These are phyloP conservation scores for Fraxinus anomala DNA, from an alignment of 257 asterid species.

Conservation along the genomic window DNA sequence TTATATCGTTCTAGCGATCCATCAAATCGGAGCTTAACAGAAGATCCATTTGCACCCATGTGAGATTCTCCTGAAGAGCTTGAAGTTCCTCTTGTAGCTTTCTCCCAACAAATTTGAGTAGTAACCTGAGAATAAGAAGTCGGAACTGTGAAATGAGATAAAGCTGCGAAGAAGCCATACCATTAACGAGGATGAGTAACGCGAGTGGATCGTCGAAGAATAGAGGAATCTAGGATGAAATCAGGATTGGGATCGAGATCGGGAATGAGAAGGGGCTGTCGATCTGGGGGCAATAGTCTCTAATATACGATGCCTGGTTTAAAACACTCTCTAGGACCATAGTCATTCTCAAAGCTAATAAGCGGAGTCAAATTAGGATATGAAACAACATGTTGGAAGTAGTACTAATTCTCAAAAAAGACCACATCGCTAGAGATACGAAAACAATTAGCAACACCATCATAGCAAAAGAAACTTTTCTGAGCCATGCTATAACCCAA, in stretches of 20 bases:
- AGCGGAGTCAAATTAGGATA: not conserved
- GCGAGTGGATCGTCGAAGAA: too few relatives aligned
- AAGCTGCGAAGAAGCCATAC: not conserved
- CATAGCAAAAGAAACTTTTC: too few relatives aligned
- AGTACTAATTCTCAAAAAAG: not conserved
- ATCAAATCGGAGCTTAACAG: not conserved
- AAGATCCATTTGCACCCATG: conserved; percentile 8
- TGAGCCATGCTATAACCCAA: too few relatives aligned
- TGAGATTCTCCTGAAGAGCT: too few relatives aligned
- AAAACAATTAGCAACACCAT: too few relatives aligned
- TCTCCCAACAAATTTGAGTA: not conserved
- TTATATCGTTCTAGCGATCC: not conserved
- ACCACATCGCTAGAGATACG: too few relatives aligned
- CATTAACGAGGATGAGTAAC: not conserved
- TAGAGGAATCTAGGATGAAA: too few relatives aligned
- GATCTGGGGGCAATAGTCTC: not conserved
- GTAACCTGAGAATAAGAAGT: too few relatives aligned
- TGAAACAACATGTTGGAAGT: not conserved
- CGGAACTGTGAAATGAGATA: too few relatives aligned
- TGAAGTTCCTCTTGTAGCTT: not conserved
- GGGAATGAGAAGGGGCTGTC: not conserved
- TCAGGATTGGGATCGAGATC: too few relatives aligned
- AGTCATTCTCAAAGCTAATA: not conserved
- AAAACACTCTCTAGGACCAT: not conserved
- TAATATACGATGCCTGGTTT: not conserved